Conservation (phyloP, 768 basidiomycete genomes). For the Tremella fuciformis region DNA sequence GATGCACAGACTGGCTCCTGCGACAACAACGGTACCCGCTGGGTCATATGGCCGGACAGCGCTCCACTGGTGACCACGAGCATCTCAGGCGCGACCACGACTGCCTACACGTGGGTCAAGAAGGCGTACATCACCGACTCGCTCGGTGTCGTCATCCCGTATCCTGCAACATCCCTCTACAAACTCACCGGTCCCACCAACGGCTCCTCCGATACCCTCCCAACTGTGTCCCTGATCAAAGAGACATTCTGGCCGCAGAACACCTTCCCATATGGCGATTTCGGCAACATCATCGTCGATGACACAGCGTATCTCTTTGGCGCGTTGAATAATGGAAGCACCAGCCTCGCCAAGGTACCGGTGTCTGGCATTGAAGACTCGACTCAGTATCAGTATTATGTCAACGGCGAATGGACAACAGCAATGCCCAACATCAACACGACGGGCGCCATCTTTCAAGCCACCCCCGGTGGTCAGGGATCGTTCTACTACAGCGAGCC, state of each 20-base stretch:
- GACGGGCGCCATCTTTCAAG: neutral
- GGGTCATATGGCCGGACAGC: slow-evolving; percentile 8
- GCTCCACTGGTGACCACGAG: slow-evolving; percentile 2
- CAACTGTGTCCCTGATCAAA: slow-evolving; percentile 4
- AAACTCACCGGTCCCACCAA: neutral
- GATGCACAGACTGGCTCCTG: slow-evolving; percentile 3
- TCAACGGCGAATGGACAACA: slow-evolving; percentile 9
- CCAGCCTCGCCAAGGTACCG: slow-evolving; percentile 9
- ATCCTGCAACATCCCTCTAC: slow-evolving; percentile 12
- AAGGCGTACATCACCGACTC: slow-evolving; percentile 11
- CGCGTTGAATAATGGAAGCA: neutral
- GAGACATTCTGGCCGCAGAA: slow-evolving; percentile 8
- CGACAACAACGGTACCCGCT: slow-evolving; percentile 7
- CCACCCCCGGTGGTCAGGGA: slow-evolving; percentile 11
- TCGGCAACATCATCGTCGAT: slow-evolving; percentile 6
- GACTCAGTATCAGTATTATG: slow-evolving; percentile 11
- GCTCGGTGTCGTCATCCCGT: slow-evolving; percentile 1
- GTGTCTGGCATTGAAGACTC: neutral
- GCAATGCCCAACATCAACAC: slow-evolving; percentile 7
- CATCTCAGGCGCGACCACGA: neutral
- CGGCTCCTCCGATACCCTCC: neutral
- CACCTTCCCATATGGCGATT: slow-evolving; percentile 10
- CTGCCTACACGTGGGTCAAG: slow-evolving; percentile 15
- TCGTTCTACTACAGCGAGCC: slow-evolving; percentile 10
- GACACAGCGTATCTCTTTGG: slow-evolving; percentile 11